Conservation (phyloP, 345 rosid genomes). For the Eucalyptus dawsonii region DNA sequence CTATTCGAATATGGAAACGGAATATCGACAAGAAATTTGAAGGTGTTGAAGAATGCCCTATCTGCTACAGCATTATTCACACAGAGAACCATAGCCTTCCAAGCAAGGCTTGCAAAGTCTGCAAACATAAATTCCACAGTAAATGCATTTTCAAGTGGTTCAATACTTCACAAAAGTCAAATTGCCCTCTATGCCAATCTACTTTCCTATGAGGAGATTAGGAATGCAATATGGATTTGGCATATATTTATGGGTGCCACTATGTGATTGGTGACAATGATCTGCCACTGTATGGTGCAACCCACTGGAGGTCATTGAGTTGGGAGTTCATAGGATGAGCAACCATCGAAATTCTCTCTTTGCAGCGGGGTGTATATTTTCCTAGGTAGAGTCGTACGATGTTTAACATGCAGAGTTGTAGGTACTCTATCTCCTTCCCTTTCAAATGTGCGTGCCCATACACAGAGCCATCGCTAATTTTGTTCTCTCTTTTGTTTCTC, state of each 20-base stretch:
- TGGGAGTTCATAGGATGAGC: neutral
- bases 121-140: slow-evolving; percentile 92
- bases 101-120: slow-evolving; percentile 84
- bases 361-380: neutral
- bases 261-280: neutral
- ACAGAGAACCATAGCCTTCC: slow-evolving; percentile 83
- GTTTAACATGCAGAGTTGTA: neutral
- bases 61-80: slow-evolving; percentile 96
- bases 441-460: neutral
- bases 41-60: slow-evolving; percentile 98
- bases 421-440: neutral
- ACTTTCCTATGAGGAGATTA: slow-evolving; percentile 37
- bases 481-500: neutral
- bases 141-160: slow-evolving; percentile 96
- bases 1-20: slow-evolving; percentile 81
- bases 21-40: slow-evolving; percentile 93
- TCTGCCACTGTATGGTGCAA: neutral
- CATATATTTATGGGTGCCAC: neutral
- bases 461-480: neutral
- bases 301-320: neutral
- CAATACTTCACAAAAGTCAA: slow-evolving; percentile 78
- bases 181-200: slow-evolving; percentile 94
- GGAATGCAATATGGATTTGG: neutral
- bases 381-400: neutral
- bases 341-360: neutral